Evolutionary conservation across 352 stramenopile species (phyloP).

Genomic region (Elongisporangium prolatum): DNA sequence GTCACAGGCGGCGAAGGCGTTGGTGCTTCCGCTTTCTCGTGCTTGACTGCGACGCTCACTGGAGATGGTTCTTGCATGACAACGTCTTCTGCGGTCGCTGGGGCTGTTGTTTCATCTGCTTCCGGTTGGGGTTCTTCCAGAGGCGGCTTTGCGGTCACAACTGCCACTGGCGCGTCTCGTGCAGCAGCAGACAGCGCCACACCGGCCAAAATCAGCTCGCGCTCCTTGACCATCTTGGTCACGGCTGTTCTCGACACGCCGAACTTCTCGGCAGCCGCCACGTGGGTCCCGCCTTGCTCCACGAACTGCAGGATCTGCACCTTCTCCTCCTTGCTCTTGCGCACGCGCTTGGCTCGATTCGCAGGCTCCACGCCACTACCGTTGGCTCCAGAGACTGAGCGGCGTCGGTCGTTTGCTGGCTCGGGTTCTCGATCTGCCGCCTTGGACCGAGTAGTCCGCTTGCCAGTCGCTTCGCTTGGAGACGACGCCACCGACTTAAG

Average conservation of each 20-base stretch:
- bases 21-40: background rate
- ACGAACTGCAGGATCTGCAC: slow-evolving; percentile 49
- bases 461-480: slow-evolving; percentile 8
- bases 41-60: background rate
- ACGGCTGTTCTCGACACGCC: slow-evolving; percentile 47
- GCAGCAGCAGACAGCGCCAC: background rate
- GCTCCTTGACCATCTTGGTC: slow-evolving; percentile 60
- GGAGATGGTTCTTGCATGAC: background rate
- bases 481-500: background rate
- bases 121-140: slow-evolving; percentile 1
- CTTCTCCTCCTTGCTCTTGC: slow-evolving; percentile 48
- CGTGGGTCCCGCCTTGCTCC: slow-evolving; percentile 40
- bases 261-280: slow-evolving; percentile 46
- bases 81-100: background rate
- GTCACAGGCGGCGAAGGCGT: background rate
- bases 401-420: slow-evolving; percentile 7
- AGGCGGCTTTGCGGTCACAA: slow-evolving; percentile 13
- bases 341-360: slow-evolving; percentile 28
- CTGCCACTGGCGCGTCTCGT: background rate
- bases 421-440: background rate
- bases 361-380: slow-evolving; percentile 2
- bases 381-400: background rate
- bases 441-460: slow-evolving; percentile 1
- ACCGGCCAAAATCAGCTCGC: slow-evolving; percentile 24
- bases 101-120: slow-evolving; percentile 1